phyloP scores from a whole-genome alignment of 2,329 filamentous ascomycete species.

The Cladosporium austrohemisphaericum region DNA sequence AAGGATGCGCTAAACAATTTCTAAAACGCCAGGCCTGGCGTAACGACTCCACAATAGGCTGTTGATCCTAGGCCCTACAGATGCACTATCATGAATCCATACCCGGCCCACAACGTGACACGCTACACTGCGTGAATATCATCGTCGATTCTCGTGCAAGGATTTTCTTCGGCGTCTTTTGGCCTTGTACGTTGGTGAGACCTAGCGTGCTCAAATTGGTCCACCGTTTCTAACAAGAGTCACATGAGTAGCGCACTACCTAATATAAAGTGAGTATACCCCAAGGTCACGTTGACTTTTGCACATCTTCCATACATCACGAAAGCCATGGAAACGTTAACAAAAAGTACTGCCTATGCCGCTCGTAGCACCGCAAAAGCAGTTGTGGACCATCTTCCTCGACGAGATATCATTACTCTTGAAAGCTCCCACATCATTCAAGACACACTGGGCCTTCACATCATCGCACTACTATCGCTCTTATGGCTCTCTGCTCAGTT shows the following conservation, averaged over 20 bases:
- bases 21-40: neutral
- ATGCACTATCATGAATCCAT: neutral
- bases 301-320: neutral
- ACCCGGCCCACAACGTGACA: neutral
- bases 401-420: neutral
- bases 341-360: neutral
- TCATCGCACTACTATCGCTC: neutral
- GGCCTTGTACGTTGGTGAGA: neutral
- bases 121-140: neutral
- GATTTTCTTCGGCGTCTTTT: neutral
- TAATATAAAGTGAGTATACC: neutral
- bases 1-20: neutral
- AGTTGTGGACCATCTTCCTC: neutral
- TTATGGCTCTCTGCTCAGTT: slow-evolving; percentile 2
- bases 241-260: neutral
- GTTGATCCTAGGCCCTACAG: neutral
- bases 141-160: neutral
- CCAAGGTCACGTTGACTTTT: neutral
- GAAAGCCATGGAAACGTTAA: neutral
- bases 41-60: neutral
- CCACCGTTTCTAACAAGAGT: neutral
- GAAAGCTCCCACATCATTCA: neutral
- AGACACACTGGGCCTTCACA: neutral
- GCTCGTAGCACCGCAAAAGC: neutral
- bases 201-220: neutral